Evolutionary conservation across 2,329 filamentous ascomycete species (phyloP).

Genomic region (Nannizziopsis barbatae): DNA sequence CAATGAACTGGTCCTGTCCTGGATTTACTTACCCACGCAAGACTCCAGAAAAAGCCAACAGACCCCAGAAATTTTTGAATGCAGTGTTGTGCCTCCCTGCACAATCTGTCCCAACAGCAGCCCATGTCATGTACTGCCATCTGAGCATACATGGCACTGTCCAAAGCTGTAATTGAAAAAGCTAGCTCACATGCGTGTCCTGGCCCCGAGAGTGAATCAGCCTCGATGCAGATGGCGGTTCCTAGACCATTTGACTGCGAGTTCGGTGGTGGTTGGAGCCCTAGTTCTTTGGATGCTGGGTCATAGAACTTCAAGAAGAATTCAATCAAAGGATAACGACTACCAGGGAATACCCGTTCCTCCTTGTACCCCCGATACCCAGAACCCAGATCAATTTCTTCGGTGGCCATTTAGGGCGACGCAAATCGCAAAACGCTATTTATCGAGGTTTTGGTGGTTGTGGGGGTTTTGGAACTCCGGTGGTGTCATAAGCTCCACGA

Average conservation of each 20-base stretch:
- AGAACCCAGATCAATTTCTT: too few relatives aligned
- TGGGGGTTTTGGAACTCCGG: too few relatives aligned
- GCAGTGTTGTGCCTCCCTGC: not conserved
- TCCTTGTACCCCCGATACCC: too few relatives aligned
- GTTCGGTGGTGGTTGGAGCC: constrained; percentile 1
- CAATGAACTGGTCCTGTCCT: not conserved
- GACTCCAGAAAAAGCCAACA: not conserved
- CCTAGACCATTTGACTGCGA: not conserved
- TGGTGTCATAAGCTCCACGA: too few relatives aligned
- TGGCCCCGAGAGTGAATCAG: not conserved
- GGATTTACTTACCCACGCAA: constrained; percentile 4
- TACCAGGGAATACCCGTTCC: too few relatives aligned
- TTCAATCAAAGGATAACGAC: too few relatives aligned
- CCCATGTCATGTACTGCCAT: constrained; percentile 2
- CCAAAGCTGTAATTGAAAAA: not conserved
- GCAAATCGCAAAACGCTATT: too few relatives aligned
- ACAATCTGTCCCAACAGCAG: not conserved
- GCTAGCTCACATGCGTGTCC: not conserved
- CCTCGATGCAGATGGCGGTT: constrained; percentile 1
- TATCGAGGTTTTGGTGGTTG: too few relatives aligned
- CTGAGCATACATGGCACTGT: not conserved
- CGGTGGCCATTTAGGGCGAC: too few relatives aligned
- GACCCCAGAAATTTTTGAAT: not conserved
- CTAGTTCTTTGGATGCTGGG: not conserved
- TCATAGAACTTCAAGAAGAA: too few relatives aligned